Evolutionary conservation across 805 yeast species (phyloP).

Genomic region (Cyberlindnera maclurae): DNA sequence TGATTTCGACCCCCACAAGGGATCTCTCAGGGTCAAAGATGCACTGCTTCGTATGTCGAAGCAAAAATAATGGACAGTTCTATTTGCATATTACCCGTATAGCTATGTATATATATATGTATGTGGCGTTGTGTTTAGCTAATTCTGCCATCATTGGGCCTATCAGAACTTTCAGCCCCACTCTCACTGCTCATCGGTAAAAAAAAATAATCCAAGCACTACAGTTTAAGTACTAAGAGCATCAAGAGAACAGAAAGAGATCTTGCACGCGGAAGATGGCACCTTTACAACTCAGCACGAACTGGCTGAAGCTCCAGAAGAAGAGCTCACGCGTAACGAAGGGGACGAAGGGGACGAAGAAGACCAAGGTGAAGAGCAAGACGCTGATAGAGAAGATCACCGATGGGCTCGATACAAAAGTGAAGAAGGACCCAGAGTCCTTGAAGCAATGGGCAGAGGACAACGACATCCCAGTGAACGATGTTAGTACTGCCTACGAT

Average conservation of each 20-base stretch:
- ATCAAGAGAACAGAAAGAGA: neutral
- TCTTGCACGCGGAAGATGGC: constrained; percentile 5
- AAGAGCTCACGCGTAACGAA: constrained; percentile 6
- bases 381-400: constrained; percentile 12
- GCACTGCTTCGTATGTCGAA: too few species aligned
- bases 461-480: constrained; percentile 21
- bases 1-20: neutral
- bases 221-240: neutral
- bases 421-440: constrained; percentile 6
- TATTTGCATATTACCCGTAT: too few species aligned
- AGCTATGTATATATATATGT: too few species aligned
- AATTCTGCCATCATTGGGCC: too few species aligned
- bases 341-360: constrained; percentile 4
- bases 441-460: constrained; percentile 23
- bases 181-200: too few species aligned
- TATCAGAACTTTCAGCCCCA: too few species aligned
- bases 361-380: constrained; percentile 5
- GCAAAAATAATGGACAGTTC: too few species aligned
- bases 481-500: constrained; percentile 18
- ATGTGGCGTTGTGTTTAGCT: too few species aligned
- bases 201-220: too few species aligned
- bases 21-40: too few species aligned
- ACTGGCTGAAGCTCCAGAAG: constrained; percentile 19
- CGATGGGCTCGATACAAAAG: constrained; percentile 12
- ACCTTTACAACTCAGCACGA: constrained; percentile 10